phyloP scores from a whole-genome alignment of 257 asterid genomes.

The Solanum peruvianum region DNA sequence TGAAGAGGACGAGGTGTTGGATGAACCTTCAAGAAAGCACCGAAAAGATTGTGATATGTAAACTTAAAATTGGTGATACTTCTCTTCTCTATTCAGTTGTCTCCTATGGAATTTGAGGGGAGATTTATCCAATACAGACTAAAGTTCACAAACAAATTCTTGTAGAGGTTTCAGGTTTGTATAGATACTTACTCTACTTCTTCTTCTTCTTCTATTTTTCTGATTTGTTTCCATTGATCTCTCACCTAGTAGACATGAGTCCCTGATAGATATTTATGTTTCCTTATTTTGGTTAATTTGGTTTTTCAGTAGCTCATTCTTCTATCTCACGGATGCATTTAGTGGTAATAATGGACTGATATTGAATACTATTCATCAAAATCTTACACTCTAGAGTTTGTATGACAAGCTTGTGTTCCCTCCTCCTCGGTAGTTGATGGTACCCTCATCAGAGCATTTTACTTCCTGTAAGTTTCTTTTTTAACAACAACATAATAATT shows the following conservation, averaged over 20 bases:
- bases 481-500: too few species aligned
- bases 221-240: neutral
- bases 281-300: conserved; percentile 2
- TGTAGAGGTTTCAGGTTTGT: neutral
- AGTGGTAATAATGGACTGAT: conserved; percentile 1
- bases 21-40: conserved; percentile 10
- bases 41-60: conserved; percentile 21
- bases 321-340: neutral
- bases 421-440: conserved; percentile 18
- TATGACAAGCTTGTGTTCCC: conserved; percentile 39
- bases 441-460: conserved; percentile 10
- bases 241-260: neutral
- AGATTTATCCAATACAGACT: neutral
- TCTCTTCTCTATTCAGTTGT: neutral
- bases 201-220: neutral
- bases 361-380: conserved; percentile 5
- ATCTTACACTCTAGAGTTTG: conserved; percentile 30
- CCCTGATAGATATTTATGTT: neutral
- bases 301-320: neutral
- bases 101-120: neutral
- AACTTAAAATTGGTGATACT: conserved; percentile 10
- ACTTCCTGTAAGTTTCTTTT: conserved; percentile 21
- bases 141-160: neutral
- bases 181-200: neutral
- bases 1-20: conserved; percentile 5